Conservation (phyloP, 2,329 filamentous ascomycete genomes). For the Stagonosporopsis rhizophila region DNA sequence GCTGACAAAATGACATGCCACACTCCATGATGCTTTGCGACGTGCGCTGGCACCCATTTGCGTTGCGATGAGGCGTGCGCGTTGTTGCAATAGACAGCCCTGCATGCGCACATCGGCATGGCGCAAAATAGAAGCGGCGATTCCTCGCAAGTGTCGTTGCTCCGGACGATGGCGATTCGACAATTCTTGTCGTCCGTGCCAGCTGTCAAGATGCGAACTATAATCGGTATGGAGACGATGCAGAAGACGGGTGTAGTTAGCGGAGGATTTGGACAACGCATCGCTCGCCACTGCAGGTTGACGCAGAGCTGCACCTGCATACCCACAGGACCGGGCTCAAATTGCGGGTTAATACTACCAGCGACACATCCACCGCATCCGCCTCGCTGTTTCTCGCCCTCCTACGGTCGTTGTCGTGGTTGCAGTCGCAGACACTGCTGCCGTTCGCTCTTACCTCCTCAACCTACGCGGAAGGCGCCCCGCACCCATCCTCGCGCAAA, state of each 20-base stretch:
- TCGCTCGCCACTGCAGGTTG: constrained; percentile 50
- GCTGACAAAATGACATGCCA: constrained; percentile 24
- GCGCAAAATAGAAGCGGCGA: constrained; percentile 17
- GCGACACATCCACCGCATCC: constrained; percentile 32
- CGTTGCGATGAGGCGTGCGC: constrained; percentile 27
- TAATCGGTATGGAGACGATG: constrained; percentile 38
- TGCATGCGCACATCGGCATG: constrained; percentile 23
- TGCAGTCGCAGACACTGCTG: constrained; percentile 11
- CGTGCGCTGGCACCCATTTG: constrained; percentile 36
- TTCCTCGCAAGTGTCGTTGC: constrained; percentile 29
- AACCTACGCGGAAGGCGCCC: constrained; percentile 21
- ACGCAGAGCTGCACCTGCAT: constrained; percentile 50
- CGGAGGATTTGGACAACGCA: constrained; percentile 43
- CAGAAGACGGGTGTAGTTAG: constrained; percentile 43
- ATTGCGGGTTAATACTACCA: constrained; percentile 45
- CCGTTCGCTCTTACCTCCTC: constrained; percentile 7
- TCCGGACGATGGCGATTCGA: constrained; percentile 28
- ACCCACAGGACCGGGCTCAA: constrained; percentile 42
- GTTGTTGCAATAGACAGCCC: constrained; percentile 33
- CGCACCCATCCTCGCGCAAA: constrained; percentile 26
- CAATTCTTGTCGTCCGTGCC: constrained; percentile 39
- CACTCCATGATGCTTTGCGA: constrained; percentile 25
- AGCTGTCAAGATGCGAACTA: constrained; percentile 47
- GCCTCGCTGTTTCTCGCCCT: constrained; percentile 37
- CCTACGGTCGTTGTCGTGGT: constrained; percentile 22